Evolutionary conservation across 352 stramenopile species (phyloP).

Genomic region (Phytophthora agathidicida): DNA sequence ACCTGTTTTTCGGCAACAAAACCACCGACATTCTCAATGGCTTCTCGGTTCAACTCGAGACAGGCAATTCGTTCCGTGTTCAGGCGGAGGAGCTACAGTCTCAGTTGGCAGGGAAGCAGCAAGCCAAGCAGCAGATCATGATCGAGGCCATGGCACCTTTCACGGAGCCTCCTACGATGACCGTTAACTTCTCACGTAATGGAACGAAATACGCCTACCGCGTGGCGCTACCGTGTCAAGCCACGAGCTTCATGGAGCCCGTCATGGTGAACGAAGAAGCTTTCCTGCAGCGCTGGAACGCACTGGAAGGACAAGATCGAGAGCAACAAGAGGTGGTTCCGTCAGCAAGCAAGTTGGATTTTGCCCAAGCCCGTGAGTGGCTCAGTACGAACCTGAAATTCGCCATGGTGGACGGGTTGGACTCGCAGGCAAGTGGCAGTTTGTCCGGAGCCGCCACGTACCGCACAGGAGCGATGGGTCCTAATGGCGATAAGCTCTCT

Average conservation of each 20-base stretch:
- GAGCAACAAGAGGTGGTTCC: conserved; percentile 93
- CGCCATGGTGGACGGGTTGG: conserved; percentile 76
- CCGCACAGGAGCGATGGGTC: conserved; percentile 87
- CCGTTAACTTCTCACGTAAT: conserved; percentile 84
- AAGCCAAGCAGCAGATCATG: conserved; percentile 93
- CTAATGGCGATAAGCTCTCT: conserved; percentile 93
- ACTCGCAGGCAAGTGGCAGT: conserved; percentile 78
- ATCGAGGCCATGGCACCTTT: conserved; percentile 94
- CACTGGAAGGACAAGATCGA: conserved; percentile 90
- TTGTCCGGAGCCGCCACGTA: conserved; percentile 93
- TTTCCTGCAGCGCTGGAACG: conserved; percentile 94
- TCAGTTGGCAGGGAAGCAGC: conserved; percentile 86
- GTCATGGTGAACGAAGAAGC: conserved; percentile 90
- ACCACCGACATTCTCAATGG: conserved; percentile 69
- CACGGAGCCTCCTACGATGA: conserved; percentile 85
- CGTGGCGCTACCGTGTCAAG: conserved; percentile 85
- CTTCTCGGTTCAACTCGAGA: conserved; percentile 83
- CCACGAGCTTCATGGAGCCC: conserved; percentile 93
- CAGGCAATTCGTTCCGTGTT: conserved; percentile 53
- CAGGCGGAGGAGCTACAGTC: conserved; percentile 75
- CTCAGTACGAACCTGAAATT: conserved; percentile 92
- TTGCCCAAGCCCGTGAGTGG: conserved; percentile 82
- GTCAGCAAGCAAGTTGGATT: conserved; percentile 81
- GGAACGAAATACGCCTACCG: conserved; percentile 74
- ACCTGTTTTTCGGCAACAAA: conserved; percentile 97